These are phyloP conservation scores for Hypoxylon sp. DNA, from an alignment of 2,329 filamentous ascomycete genomes.

Conservation along the genomic window DNA sequence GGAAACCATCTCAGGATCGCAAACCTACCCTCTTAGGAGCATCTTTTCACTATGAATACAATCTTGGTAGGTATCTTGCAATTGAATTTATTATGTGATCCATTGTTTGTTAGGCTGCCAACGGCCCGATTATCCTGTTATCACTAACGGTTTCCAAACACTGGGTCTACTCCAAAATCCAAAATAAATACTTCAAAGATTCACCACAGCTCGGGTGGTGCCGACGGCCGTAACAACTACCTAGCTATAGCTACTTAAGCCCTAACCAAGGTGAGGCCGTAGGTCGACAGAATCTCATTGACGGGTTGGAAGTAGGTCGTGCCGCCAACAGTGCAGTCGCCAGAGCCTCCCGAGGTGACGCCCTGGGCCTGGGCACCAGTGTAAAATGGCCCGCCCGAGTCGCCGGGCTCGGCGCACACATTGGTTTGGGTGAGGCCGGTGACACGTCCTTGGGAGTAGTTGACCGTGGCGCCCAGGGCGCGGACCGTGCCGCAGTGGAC, in stretches of 20 bases:
- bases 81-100: neutral
- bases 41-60: constrained; percentile 2
- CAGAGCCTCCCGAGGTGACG: constrained; percentile 60
- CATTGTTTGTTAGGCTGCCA: constrained; percentile 3
- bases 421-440: constrained; percentile 59
- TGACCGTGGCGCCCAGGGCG: constrained; percentile 56
- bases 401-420: constrained; percentile 60
- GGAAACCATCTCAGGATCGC: neutral
- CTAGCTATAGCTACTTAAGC: constrained; percentile 44
- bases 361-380: constrained; percentile 60
- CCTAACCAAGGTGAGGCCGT: constrained; percentile 54
- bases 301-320: constrained; percentile 61
- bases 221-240: constrained; percentile 11
- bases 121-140: neutral
- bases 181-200: constrained; percentile 32
- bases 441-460: constrained; percentile 58
- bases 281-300: constrained; percentile 59
- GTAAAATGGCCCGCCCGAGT: constrained; percentile 60
- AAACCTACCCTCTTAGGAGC: neutral
- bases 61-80: constrained; percentile 13
- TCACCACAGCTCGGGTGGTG: constrained; percentile 31
- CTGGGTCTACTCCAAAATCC: constrained; percentile 21
- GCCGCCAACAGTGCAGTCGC: constrained; percentile 57
- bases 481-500: constrained; percentile 59
- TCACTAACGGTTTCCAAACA: constrained; percentile 6